Evolutionary conservation across 768 basidiomycete species (phyloP).

Genomic region (Leccinum rimulosum): DNA sequence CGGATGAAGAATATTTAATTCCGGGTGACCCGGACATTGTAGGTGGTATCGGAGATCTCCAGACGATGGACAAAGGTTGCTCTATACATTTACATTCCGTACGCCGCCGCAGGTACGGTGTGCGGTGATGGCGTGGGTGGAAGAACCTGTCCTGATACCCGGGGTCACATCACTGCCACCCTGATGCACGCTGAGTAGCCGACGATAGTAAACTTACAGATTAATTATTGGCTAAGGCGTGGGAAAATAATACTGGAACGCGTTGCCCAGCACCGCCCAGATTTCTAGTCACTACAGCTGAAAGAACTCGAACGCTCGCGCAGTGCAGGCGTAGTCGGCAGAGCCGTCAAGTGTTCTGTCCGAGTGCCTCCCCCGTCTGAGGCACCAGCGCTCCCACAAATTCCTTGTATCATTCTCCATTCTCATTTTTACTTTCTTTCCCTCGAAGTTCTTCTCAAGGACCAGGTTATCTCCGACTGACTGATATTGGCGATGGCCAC

Average conservation of each 20-base stretch:
- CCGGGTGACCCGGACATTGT: not conserved
- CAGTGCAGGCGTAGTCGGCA: not conserved
- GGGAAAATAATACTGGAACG: conserved; percentile 25
- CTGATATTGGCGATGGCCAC: conserved; percentile 33
- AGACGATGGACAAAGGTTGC: not conserved
- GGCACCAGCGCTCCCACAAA: not conserved
- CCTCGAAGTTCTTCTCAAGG: conserved; percentile 13
- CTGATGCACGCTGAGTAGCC: not conserved
- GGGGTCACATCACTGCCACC: not conserved
- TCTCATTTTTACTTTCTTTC: conserved; percentile 5
- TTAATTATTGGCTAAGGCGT: not conserved
- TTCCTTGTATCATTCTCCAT: conserved; percentile 5
- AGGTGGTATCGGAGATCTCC: not conserved
- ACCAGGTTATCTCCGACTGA: conserved; percentile 21
- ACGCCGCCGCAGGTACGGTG: not conserved
- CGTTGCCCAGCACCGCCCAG: conserved; percentile 18
- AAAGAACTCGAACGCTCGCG: not conserved
- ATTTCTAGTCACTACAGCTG: not conserved
- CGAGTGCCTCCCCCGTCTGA: not conserved
- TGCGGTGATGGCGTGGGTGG: conserved; percentile 1
- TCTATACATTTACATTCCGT: not conserved
- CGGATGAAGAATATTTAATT: not conserved
- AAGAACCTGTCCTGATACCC: not conserved
- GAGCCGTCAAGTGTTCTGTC: not conserved
- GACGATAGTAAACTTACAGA: not conserved